Evolutionary conservation across 805 yeast species (phyloP).

Genomic region (Candida arabinofermentans): DNA sequence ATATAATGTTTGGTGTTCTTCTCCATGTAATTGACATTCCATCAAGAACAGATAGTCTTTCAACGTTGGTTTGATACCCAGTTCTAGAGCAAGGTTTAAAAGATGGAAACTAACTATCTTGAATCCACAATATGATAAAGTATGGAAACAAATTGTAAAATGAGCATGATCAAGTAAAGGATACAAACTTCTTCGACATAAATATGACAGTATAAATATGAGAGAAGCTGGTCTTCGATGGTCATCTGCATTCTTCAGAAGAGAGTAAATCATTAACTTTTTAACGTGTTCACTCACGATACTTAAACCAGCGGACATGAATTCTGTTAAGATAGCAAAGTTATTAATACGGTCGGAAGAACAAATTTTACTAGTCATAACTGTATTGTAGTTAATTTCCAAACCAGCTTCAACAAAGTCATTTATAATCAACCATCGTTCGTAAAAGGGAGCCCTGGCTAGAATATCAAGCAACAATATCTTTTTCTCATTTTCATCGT

Average conservation of each 20-base stretch:
- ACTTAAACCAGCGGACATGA: background rate
- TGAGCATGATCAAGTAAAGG: slow-evolving; percentile 9
- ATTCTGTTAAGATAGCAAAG: background rate
- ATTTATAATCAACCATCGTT: background rate
- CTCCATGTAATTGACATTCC: slow-evolving; percentile 21
- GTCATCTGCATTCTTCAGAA: slow-evolving; percentile 20
- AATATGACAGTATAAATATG: slow-evolving; percentile 10
- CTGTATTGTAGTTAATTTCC: background rate
- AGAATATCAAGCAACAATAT: slow-evolving; percentile 7
- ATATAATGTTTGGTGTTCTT: slow-evolving; percentile 23
- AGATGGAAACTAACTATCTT: slow-evolving; percentile 19
- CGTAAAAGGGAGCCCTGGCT: slow-evolving; percentile 4
- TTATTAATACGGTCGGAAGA: background rate
- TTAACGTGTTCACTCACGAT: slow-evolving; percentile 5
- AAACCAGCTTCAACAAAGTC: background rate
- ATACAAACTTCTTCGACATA: slow-evolving; percentile 2
- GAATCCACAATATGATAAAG: slow-evolving; percentile 12
- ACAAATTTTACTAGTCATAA: background rate
- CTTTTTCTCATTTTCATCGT: slow-evolving; percentile 2
- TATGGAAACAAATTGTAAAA: slow-evolving; percentile 17
- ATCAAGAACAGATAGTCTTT: slow-evolving; percentile 16
- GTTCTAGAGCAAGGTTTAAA: slow-evolving; percentile 5
- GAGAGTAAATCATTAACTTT: slow-evolving; percentile 12
- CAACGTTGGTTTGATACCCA: slow-evolving; percentile 6
- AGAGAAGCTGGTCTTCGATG: slow-evolving; percentile 12